Evolutionary conservation across 495 filamentous ascomycete species (phyloP).

Genomic region (Aspergillus cavernicola): DNA sequence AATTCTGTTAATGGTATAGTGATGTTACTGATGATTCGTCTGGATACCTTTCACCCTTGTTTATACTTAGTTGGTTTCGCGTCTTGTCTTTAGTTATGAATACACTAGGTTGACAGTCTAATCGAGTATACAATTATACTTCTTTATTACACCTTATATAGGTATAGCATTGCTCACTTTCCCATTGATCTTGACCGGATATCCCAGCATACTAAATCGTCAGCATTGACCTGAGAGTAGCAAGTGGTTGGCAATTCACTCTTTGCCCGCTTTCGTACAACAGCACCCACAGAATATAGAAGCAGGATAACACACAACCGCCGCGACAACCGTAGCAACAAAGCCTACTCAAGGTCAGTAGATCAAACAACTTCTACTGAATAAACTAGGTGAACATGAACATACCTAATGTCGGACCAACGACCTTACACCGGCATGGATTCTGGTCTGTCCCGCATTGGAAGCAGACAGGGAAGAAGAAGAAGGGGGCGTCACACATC

Average conservation of each 20-base stretch:
- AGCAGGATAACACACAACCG: slow-evolving; percentile 56
- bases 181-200: slow-evolving; percentile 53
- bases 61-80: slow-evolving; percentile 3
- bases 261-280: slow-evolving; percentile 52
- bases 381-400: too few relatives aligned
- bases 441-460: slow-evolving; percentile 58
- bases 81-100: slow-evolving; percentile 10
- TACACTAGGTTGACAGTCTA: slow-evolving; percentile 8
- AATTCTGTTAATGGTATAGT: neutral
- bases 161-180: slow-evolving; percentile 53
- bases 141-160: slow-evolving; percentile 13
- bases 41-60: slow-evolving; percentile 21
- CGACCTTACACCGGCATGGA: slow-evolving; percentile 59
- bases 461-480: slow-evolving; percentile 50
- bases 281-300: slow-evolving; percentile 59
- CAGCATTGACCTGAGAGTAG: slow-evolving; percentile 6
- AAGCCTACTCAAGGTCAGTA: slow-evolving; percentile 37
- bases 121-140: slow-evolving; percentile 8
- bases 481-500: slow-evolving; percentile 38
- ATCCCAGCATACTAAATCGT: slow-evolving; percentile 46
- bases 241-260: slow-evolving; percentile 33
- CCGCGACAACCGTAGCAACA: slow-evolving; percentile 44
- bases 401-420: slow-evolving; percentile 56
- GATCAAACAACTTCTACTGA: too few relatives aligned
- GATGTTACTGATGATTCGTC: slow-evolving; percentile 13